Evolutionary conservation across 2,329 filamentous ascomycete species (phyloP), one percentile per base, ranked within the genome.

Genomic region (Setomelanomma holmii): DNA sequence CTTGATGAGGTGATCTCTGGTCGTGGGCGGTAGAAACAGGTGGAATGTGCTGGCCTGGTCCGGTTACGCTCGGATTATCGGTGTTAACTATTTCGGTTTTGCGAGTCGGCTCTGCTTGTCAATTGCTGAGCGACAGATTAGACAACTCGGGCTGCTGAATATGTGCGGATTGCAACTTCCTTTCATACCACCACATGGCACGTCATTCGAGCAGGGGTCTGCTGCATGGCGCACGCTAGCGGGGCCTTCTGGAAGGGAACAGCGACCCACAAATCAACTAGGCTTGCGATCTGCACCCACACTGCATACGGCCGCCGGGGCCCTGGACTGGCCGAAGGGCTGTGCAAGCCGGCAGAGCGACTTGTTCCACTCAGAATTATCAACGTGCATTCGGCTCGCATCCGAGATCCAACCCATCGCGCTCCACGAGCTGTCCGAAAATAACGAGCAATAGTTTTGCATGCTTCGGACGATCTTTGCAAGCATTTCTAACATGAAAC

Each of bases 1-100:
- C 58, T 60, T 61, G 68, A 68, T 72, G 68, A 68, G 64, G 69
- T 72, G 67, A 73, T 69, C 61, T 63, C 53, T 48, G 38, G 51
- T 58, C 40, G 65, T 61, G 57, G 38, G 47, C 47, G 40, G 53
- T 67, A 58, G 68, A 73, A 71, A 48, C 54, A 34, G 42, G 56
- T 71, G 54, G 67, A 71, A 70, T 52, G 27, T 30, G 27, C 27
- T 57, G 49, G 50, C 35, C 45, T 56, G 55, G 55, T 34, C 60
- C 62, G 61, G 63, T 45, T 66, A 38, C 45, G 61, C 34, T 61
- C 68, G 67, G 68, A 65, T 51, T 47, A 43, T 62, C 64, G 64
- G 66, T 40, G 54, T 58, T 68, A 66, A 59, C 58, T 46, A 22
- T 49, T 40, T 56, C n/a, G 50, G 27, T 34, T n/a, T 23, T 40